Evolutionary conservation across 495 filamentous ascomycete genomes (phyloP), one percentile per base, ranked within the genome.

Genomic region (Penicillium crystallinum): DNA sequence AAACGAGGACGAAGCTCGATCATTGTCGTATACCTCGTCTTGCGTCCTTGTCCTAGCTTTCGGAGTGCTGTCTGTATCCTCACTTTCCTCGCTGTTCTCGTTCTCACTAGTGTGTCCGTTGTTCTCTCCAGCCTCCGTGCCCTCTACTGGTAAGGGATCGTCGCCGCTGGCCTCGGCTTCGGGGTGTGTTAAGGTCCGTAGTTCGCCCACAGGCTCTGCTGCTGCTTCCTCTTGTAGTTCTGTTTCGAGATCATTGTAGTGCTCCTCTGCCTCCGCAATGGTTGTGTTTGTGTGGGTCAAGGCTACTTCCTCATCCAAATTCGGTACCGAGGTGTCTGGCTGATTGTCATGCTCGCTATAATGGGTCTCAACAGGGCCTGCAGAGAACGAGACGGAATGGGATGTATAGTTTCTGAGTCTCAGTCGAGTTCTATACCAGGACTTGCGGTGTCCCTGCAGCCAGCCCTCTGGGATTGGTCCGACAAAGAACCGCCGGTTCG

Each of bases 401-500:
- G 80, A 80, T n/a, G 78, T 77, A 58, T 84, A 83, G 42, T 84
- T 79, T 35, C 58, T 74, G 37, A 81, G 67, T 36, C 65, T 73
- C 1, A 85, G 53, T 33, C 81, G 70, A 41, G 72, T 69, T 54
- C 66, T 74, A 61, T 84, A 86, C 83, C 83, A 86, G 12, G 78
- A 73, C 44, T 82, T 81, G 39, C 81, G 77, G 64, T 86, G 80
- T 47, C 75, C 79, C 46, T 84, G 83, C 42, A 86, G 70, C 84
- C 84, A 87, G 45, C 82, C 83, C 55, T 81, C 77, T 4, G 84
- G 84, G 31, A 87, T 82, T 18, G 84, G 84, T 8, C 84, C 84
- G 55, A 87, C 85, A 64, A 87, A 87, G 61, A 77, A 80, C 30
- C 84, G 76, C 22, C 81, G 72, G 35, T 75, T 79, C 7, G 84